Evolutionary conservation across 106 monocot genomes (phyloP), one percentile per base, ranked within the genome.

Genomic region (Chionographis japonica): DNA sequence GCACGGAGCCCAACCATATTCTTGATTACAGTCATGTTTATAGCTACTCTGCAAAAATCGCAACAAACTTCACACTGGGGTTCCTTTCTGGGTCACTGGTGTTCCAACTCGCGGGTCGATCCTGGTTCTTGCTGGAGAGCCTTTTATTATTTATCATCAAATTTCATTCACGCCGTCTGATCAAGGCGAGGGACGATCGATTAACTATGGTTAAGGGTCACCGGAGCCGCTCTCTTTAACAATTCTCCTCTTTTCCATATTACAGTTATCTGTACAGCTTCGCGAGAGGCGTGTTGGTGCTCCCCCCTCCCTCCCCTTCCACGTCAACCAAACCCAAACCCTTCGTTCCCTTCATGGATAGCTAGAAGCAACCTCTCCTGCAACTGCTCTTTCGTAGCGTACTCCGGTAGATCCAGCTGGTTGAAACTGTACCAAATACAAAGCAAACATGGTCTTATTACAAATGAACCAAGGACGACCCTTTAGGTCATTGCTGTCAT

Each of bases 271-370:
- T 86, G 61, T 78, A 81, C 82, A 86, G 41, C 46, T 36, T 58
- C 42, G 59, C 57, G 37, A 46, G n/a, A 39, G 17, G 38, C 60
- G 12, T 11, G 46, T 46, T 38, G 35, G 40, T 9, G 14, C 43
- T 37, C 35, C 38, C 18, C 60, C 35, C n/a, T n/a, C n/a, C n/a
- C n/a, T n/a, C n/a, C n/a, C n/a, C n/a, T n/a, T n/a, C 27, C 27
- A 27, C 27, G 27, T 83, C 62, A 95, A 68, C 91, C 91, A 27
- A 95, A 95, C 20, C 95, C 91, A 72, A 95, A 95, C 27, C 95
- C 95, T 80, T 95, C 95, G 49, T 76, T 95, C 15, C 70, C 95
- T 80, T 95, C 95, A 75, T 95, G 95, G 61, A 95, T 91, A 3
- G 95, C 95, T 3, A 95, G 75, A 49, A 95, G 82, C 65, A 95